Base-by-base conservation (phyloP, 148 eudicot genomes). In the Agrostemma githago region DNA sequence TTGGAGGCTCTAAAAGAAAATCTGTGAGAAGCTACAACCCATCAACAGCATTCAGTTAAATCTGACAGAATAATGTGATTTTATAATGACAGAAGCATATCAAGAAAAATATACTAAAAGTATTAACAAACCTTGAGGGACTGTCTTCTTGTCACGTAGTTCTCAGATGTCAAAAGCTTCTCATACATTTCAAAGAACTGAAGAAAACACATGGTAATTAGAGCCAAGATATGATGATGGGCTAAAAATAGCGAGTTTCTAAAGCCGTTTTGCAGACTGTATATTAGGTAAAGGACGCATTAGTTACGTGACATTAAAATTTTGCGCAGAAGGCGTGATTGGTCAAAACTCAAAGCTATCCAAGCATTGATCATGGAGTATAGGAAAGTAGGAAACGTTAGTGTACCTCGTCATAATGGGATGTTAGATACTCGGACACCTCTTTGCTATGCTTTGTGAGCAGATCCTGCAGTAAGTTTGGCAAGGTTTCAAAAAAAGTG, bases 91-190 rank as follows among this genome's bases (percentile, higher is more conserved):
- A 44, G 67, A 19, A 57, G 41, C 5, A 44, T 44, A 42, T 26
- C 39, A 70, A 17, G 20, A 1, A 16, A 17, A 62, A 51, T 14
- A 51, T 5, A 26, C 34, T 26, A n/a, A n/a, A n/a, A n/a, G 34
- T 26, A 40, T 68, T 66, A 21, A 70, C 90, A 69, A 71, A 95
- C 97, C 98, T 95, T 92, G 48, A 95, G 79, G 74, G 98, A 95
- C 79, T 95, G 98, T 85, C 97, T 85, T 86, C 98, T 92, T 14
- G 96, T 90, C 80, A 92, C 98, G 76, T 92, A 95, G 82, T 95
- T 95, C 6, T 84, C 40, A 58, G 98, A 95, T 59, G 85, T 81
- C 74, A 95, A 77, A 70, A 95, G 93, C 68, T 80, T 89, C 66
- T 87, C 97, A 73, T 92, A 92, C 79, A 87, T 84, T 84, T 78